Evolutionary conservation across 495 filamentous ascomycete genomes (phyloP).

Genomic region (Penicillium robsamsonii): DNA sequence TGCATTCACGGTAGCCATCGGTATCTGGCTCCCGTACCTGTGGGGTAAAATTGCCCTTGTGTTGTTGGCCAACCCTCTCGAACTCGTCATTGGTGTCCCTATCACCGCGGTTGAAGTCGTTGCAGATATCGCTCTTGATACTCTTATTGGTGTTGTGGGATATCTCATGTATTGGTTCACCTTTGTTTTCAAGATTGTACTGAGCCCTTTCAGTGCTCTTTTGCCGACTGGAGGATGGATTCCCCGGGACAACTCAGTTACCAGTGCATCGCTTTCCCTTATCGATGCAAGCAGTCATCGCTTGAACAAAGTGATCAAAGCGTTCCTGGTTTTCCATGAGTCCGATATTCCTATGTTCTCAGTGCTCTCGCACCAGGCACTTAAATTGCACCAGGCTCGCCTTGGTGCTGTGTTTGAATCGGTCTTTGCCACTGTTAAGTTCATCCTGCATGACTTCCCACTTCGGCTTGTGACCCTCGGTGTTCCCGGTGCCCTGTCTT

Average conservation of each 20-base stretch:
- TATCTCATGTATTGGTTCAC: conserved; percentile 55
- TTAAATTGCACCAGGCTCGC: conserved; percentile 50
- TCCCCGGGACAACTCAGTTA: conserved; percentile 38
- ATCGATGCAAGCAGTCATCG: conserved; percentile 46
- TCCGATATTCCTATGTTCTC: conserved; percentile 62
- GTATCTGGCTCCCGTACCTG: conserved; percentile 89
- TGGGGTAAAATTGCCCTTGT: conserved; percentile 81
- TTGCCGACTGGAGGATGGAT: conserved; percentile 43
- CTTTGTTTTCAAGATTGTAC: conserved; percentile 41
- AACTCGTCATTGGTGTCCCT: conserved; percentile 64
- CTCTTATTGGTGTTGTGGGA: conserved; percentile 54
- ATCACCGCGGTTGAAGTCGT: conserved; percentile 64
- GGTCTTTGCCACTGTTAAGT: conserved; percentile 24
- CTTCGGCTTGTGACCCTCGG: conserved; percentile 33
- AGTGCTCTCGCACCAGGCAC: conserved; percentile 57
- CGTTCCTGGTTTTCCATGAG: conserved; percentile 47
- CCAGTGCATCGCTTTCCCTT: conserved; percentile 46
- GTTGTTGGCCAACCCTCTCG: conserved; percentile 72
- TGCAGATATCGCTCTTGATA: conserved; percentile 69
- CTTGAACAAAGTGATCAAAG: conserved; percentile 43
- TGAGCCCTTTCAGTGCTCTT: conserved; percentile 44
- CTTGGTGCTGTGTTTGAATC: conserved; percentile 24
- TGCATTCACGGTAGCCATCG: conserved; percentile 75
- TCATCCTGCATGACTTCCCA: conserved; percentile 42
- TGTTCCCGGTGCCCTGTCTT: conserved; percentile 19